Base-by-base conservation (phyloP, 345 rosid species). In the Gossypium raimondii region DNA sequence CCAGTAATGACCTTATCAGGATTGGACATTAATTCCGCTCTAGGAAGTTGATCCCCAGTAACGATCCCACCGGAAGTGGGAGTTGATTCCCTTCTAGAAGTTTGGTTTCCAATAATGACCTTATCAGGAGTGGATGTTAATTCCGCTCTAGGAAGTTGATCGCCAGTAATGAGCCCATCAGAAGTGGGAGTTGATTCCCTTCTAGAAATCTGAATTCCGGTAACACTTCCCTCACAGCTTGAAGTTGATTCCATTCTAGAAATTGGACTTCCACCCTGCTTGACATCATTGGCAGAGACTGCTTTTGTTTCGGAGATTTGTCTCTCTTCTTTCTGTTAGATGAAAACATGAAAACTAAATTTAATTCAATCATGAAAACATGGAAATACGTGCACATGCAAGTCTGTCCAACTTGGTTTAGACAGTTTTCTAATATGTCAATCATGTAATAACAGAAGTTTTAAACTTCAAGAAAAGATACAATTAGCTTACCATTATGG, bases 241-340 rank as follows among this genome's bases (percentile, higher is more conserved):
- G 71, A 55, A 18, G 77, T 64, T 48, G 55, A 20, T 34, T 73
- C 52, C 11, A 2, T 47, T 45, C 43, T 59, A 44, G 67, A 73
- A 61, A n/a, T 73, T 48, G 14, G 78, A 48, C 29, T 64, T 61
- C 17, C 18, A 0, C 60, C 58, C 53, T 3, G 13, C 2, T 88
- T 89, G 68, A 17, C 77, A 65, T 83, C 81, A 82, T 56, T 77
- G 29, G 78, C 69, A 77, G 83, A 79, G 34, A 60, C 57, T 44
- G 78, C 22, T 55, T 85, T 84, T 80, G 86, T 87, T 67, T 85
- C 86, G 57, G 89, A 86, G 78, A 84, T 78, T 75, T 87, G 92
- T 69, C 85, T 89, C 71, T 86, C 91, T 81, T 69, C 94, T 79
- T 77, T 82, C 97, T 92, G 86, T 76, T 71, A 48, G 78, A 66